Evolutionary conservation across 805 yeast species (phyloP), one percentile per base, ranked within the genome.

Genomic region (Yamadazyma kitorensis): DNA sequence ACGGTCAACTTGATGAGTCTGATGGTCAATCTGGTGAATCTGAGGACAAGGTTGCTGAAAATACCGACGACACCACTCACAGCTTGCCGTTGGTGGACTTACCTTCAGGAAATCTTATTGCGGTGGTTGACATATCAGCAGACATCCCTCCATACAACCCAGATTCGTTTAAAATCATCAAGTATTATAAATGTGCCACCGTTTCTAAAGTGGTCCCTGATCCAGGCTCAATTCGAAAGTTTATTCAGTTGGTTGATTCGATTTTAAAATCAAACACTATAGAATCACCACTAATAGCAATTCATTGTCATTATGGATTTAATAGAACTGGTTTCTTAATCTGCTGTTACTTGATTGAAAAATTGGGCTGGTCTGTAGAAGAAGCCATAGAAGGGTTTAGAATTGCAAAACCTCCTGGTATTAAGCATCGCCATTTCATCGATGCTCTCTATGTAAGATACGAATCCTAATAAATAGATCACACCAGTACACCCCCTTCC

Each of bases 221-320:
- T 42, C 67, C 66, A 29, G 57, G 64, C 6, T 78, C 84, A 13
- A 78, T 82, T 21, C 56, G 76, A 22, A 59, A 69, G 31, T 84
- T 81, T 43, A 66, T 78, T 24, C 67, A 60, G 24, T 61, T 80
- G 28, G 68, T 79, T 4, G 78, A 76, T 42, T 62, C 65, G 29
- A 67, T 76, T 13, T 48, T 73, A 17, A 15, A 43, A 3, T 40
- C 43, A 6, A 54, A 50, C 16, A 26, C 48, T 5, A 45, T 36
- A 12, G 45, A 44, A 14, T 36, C 46, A 12, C 74, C 74, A 4
- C 56, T 67, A 17, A 59, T 81, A 5, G 86, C 74, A 0, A 82
- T 84, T 6, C 93, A 84, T 54, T 83, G 93, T 51, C 93, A 83
- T 53, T 83, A 83, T 51, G 93, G 91, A 5, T 85, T 82, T 57